Evolutionary conservation across 305 asterid species (phyloP).

Genomic region (Fraxinus xanthoxyloides): DNA sequence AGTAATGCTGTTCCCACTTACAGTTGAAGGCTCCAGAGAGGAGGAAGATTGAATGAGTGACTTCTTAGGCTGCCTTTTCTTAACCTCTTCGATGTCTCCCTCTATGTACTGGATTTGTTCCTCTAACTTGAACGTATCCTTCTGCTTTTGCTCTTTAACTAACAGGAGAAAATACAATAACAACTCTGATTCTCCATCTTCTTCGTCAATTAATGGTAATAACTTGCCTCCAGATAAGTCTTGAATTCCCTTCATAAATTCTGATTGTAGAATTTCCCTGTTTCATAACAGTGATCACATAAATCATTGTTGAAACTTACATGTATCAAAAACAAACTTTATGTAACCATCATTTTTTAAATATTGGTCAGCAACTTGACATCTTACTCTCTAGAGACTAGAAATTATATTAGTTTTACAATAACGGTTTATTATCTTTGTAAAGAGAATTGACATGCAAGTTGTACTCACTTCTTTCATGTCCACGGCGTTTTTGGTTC

Average conservation of each 20-base stretch:
- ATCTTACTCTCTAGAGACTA: background rate
- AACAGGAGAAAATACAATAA: slow-evolving; percentile 61
- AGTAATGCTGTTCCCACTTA: background rate
- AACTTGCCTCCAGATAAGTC: slow-evolving; percentile 39
- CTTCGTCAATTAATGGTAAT: slow-evolving; percentile 53
- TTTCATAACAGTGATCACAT: slow-evolving; percentile 23
- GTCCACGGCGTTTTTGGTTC: background rate
- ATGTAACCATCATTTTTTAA: slow-evolving; percentile 4
- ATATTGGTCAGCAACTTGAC: slow-evolving; percentile 5
- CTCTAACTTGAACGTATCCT: slow-evolving; percentile 53
- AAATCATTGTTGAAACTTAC: slow-evolving; percentile 23
- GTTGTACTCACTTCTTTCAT: background rate
- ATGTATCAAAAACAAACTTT: background rate
- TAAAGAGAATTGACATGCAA: background rate
- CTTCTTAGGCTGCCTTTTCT: slow-evolving; percentile 53
- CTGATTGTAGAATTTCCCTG: slow-evolving; percentile 70
- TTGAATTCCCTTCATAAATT: slow-evolving; percentile 22
- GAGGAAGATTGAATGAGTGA: slow-evolving; percentile 30
- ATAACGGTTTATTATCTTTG: background rate
- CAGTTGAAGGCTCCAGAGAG: slow-evolving; percentile 27
- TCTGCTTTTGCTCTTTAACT: slow-evolving; percentile 66
- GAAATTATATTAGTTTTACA: background rate
- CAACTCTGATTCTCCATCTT: slow-evolving; percentile 67
- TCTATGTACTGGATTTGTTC: slow-evolving; percentile 71
- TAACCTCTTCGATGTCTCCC: slow-evolving; percentile 78